Evolutionary conservation across 164 flowering plant genomes (phyloP), one percentile per base, ranked within the genome.

Genomic region (Akebia trifoliata): DNA sequence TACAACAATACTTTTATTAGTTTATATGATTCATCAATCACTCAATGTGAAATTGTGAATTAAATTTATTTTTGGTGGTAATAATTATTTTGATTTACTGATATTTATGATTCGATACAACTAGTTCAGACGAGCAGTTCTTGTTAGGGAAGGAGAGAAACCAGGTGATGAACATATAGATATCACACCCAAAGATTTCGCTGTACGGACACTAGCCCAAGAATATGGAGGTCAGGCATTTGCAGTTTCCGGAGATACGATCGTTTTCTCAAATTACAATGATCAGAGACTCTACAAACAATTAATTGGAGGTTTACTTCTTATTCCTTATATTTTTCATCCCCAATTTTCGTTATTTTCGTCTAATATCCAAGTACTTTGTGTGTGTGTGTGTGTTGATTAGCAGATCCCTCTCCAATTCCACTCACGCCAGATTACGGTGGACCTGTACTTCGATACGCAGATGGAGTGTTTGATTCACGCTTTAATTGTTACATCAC

Each of bases 221-320:
- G 97, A 93, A 43, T 90, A 90, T 68, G 96, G 99, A 22, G 97
- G 99, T 62, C 95, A 93, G 32, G 90, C 90, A 1, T 93, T 93
- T 60, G 35, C 60, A 0, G 72, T 87, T 62, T 81, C 64, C 1
- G 90, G 81, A 4, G 82, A 81, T 45, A 69, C 72, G 24, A 50
- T 93, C 24, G 44, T 93, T 38, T 93, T 90, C 69, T 84, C 96
- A 0, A 90, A 90, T 72, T 87, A 84, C 74, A 76, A 81, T 67
- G 99, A 93, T 63, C 99, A 90, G 54, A 79, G 97, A 57, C 82
- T 93, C 12, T 90, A 87, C 76, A 83, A 74, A 70, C 97, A 87
- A 65, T 67, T 76, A 5, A 71, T 81, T 54, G 54, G 64, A 75
- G 94, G 95, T 89, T 21, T 9, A 39, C 25, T 31, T 48, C 25